Evolutionary conservation across 2,329 filamentous ascomycete species (phyloP), one percentile per base, ranked within the genome.

Genomic region (Fusarium sp.): DNA sequence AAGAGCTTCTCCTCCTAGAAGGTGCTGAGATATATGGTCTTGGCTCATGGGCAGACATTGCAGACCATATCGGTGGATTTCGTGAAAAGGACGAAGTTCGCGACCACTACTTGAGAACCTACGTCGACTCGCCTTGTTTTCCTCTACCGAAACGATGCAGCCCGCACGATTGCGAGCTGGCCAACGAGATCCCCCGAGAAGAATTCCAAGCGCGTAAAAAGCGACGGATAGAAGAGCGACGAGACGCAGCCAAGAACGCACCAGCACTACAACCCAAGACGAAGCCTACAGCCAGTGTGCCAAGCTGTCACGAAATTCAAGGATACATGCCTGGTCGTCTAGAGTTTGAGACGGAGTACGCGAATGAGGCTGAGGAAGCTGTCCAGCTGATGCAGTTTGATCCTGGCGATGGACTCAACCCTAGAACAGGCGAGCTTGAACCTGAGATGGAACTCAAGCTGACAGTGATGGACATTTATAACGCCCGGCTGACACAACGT

Each of bases 361-460:
- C 94, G 72, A 99, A 99, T 72, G 95, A 99, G 72, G 95, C 95
- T 1, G 95, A 99, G 79, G 96, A 98, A 78, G 94, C 94, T 0
- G 95, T 99, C 3, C 95, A 99, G 75, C 89, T 96, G 64, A 98
- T 99, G 93, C 91, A 96, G 64, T 99, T 99, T 72, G 94, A 98
- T 54, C 94, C 95, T 0, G 95, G 95, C 25, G 94, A 97, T 77
- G 95, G 95, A 54, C 83, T 96, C 67, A 96, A 97, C 72, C 88
- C 91, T 1, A 80, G 84, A 3, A 97, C 93, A 0, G 91, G 91
- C 60, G 90, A 96, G 72, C 82, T 96, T 55, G 95, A 99, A 70
- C 93, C 95, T 1, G 95, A 99, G 76, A 96, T 97, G 84, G 93
- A 97, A 65, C 85, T 99, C 41, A 99, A 99, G 82, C 88, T 98